Conservation (phyloP, 495 filamentous ascomycete species). For the Podospora tetraspora region DNA sequence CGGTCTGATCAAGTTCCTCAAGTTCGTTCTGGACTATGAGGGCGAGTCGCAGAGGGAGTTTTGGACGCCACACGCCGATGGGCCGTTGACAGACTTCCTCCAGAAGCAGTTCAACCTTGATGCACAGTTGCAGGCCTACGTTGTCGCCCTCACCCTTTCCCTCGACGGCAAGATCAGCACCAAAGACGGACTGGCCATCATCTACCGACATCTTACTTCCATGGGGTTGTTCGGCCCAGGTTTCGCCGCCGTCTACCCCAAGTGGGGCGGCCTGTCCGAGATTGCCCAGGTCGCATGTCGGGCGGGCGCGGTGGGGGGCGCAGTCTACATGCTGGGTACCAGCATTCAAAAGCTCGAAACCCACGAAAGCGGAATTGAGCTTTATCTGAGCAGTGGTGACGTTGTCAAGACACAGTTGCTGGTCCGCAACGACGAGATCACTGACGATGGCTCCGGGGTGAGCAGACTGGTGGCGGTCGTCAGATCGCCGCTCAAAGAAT, state of each 20-base stretch:
- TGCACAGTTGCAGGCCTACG: constrained; percentile 57
- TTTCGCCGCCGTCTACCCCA: constrained; percentile 78
- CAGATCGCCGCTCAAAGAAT: constrained; percentile 54
- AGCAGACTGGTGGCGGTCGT: constrained; percentile 57
- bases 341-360: constrained; percentile 45
- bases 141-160: constrained; percentile 76
- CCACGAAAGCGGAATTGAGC: constrained; percentile 26
- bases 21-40: constrained; percentile 63
- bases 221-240: constrained; percentile 82
- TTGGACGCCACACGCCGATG: constrained; percentile 32
- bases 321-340: constrained; percentile 77
- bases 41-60: constrained; percentile 45
- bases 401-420: constrained; percentile 52
- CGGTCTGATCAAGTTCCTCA: constrained; percentile 80
- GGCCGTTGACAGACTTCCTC: constrained; percentile 60
- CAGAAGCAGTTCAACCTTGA: constrained; percentile 68
- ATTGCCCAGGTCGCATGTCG: constrained; percentile 89
- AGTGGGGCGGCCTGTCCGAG: constrained; percentile 92
- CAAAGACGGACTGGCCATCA: constrained; percentile 58
- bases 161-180: constrained; percentile 52
- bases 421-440: constrained; percentile 40
- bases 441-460: constrained; percentile 21
- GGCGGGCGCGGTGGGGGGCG: constrained; percentile 86
- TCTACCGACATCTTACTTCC: constrained; percentile 77
- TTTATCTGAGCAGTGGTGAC: constrained; percentile 58